Conservation (phyloP, 495 filamentous ascomycete species). For the Trichoderma asperelloides region DNA sequence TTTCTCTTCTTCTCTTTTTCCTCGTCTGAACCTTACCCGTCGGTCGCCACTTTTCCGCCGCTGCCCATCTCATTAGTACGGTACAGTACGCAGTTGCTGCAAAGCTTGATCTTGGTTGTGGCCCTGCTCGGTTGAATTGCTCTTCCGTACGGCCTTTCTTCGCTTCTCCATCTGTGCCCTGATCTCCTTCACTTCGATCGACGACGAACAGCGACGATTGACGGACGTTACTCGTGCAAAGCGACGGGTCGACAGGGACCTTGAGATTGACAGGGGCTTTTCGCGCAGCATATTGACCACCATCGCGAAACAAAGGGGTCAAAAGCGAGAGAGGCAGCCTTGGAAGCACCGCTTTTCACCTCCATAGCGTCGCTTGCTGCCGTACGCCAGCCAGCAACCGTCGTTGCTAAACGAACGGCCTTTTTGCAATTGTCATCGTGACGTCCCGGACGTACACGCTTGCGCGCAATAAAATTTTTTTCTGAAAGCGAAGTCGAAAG, state of each 20-base stretch:
- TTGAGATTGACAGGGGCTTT: conserved; percentile 5
- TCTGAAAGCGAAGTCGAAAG: not conserved
- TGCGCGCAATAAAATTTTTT: not conserved
- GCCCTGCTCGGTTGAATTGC: not conserved
- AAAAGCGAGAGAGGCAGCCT: not conserved
- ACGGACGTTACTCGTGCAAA: not conserved
- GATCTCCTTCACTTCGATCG: not conserved
- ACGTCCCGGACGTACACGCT: not conserved
- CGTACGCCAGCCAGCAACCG: not conserved
- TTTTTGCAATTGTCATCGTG: not conserved
- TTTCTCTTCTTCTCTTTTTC: not conserved
- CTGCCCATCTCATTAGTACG: not conserved
- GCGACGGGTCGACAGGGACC: conserved; percentile 5
- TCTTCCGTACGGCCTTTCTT: not conserved
- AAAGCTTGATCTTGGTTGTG: not conserved
- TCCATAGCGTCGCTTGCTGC: not conserved
- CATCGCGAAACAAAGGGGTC: not conserved
- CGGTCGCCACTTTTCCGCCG: not conserved
- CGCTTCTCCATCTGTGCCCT: not conserved
- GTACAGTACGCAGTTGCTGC: not conserved
- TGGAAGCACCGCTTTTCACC: not conserved
- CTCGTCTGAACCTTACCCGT: not conserved
- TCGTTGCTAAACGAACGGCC: not conserved
- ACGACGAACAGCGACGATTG: conserved; percentile 4
- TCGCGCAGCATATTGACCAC: not conserved